These are phyloP conservation scores for Fusarium nelsonii DNA, from an alignment of 2,329 filamentous ascomycete species.

Conservation along the genomic window DNA sequence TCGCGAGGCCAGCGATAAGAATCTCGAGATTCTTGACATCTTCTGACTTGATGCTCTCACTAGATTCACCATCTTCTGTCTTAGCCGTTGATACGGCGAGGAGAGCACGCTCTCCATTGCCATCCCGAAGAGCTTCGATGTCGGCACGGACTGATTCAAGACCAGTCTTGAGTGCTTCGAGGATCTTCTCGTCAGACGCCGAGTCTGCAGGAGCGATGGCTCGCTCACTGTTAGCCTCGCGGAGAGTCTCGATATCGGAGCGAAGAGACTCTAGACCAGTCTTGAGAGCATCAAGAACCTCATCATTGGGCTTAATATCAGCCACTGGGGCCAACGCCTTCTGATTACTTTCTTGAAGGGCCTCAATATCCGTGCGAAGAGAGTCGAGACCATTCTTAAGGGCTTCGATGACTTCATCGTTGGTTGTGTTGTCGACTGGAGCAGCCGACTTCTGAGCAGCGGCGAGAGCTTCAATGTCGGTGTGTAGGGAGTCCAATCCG, in stretches of 20 bases:
- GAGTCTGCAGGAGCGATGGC: slow-evolving; percentile 49
- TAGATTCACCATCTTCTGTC: slow-evolving; percentile 50
- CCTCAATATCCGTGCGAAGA: slow-evolving; percentile 43
- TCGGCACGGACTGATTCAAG: slow-evolving; percentile 79
- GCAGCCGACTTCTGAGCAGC: slow-evolving; percentile 63
- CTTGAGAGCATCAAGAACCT: slow-evolving; percentile 86
- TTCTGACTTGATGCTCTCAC: slow-evolving; percentile 70
- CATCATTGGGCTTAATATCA: slow-evolving; percentile 82
- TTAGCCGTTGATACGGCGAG: slow-evolving; percentile 50
- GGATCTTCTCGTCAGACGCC: slow-evolving; percentile 75
- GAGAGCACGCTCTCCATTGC: slow-evolving; percentile 62
- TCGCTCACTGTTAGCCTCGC: slow-evolving; percentile 77
- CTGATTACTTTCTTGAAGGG: slow-evolving; percentile 73
- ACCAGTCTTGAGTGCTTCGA: slow-evolving; percentile 85
- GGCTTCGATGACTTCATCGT: slow-evolving; percentile 41
- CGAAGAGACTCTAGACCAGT: slow-evolving; percentile 79
- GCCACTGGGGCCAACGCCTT: slow-evolving; percentile 63
- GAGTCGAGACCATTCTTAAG: slow-evolving; percentile 44
- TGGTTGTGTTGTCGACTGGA: slow-evolving; percentile 32
- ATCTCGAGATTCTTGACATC: slow-evolving; percentile 89
- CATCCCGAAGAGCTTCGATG: slow-evolving; percentile 77
- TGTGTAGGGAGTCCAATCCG: slow-evolving; percentile 76
- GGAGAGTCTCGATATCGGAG: slow-evolving; percentile 76
- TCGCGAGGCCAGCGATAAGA: slow-evolving; percentile 83
- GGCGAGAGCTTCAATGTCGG: slow-evolving; percentile 79